Percentiles rank a stretch among this genome's conserved stretches.
Evolutionary conservation across 2,329 filamentous ascomycete genomes (phyloP).

Genomic region (Plenodomus biglobosus): DNA sequence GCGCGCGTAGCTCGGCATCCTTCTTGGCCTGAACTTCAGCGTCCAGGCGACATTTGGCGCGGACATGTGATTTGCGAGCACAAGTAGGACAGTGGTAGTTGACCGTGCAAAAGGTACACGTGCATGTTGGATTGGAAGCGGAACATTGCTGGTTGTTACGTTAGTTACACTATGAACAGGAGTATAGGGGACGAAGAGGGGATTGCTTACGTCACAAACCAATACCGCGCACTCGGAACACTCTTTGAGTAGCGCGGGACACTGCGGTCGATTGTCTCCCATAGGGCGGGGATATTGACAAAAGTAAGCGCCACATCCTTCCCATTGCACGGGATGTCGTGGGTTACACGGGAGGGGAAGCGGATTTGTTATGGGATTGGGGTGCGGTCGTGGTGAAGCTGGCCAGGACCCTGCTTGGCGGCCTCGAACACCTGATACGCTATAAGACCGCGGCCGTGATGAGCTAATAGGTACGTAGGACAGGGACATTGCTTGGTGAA

Average conservation of each 20-base stretch:
- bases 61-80: conserved; percentile 35
- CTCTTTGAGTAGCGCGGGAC: conserved; percentile 41
- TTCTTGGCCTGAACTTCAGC: conserved; percentile 38
- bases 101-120: conserved; percentile 44
- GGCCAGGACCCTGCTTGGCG: conserved; percentile 34
- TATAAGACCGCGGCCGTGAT: conserved; percentile 43
- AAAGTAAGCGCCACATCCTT: conserved; percentile 48
- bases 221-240: conserved; percentile 45
- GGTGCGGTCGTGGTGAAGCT: conserved; percentile 26
- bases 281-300: conserved; percentile 44
- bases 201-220: conserved; percentile 46
- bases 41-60: conserved; percentile 40
- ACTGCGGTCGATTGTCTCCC: conserved; percentile 43
- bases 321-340: conserved; percentile 48
- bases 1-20: conserved; percentile 33
- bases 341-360: conserved; percentile 45
- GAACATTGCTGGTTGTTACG: conserved; percentile 31
- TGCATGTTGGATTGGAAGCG: conserved; percentile 34
- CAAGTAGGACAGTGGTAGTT: conserved; percentile 47
- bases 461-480: conserved; percentile 39
- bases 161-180: background rate
- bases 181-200: background rate
- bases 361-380: conserved; percentile 35
- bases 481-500: conserved; percentile 23
- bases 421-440: conserved; percentile 41